Evolutionary conservation across 352 stramenopile genomes (phyloP).

Genomic region (Thalassiosira exigua): DNA sequence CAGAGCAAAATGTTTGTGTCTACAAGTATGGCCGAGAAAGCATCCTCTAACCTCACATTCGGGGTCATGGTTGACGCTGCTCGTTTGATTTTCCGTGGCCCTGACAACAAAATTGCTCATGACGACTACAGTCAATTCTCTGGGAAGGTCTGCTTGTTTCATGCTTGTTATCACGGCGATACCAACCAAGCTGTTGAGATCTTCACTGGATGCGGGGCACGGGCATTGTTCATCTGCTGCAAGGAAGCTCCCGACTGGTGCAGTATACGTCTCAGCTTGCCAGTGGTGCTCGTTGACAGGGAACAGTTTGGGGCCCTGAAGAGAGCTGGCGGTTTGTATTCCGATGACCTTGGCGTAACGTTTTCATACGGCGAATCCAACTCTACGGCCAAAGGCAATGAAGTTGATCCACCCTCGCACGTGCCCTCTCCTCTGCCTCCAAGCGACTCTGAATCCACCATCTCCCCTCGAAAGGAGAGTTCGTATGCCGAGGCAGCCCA

Average conservation of each 20-base stretch:
- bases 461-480: conserved; percentile 5
- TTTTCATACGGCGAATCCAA: conserved; percentile 11
- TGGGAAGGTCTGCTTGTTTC: conserved; percentile 40
- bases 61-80: conserved; percentile 10
- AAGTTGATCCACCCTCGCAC: no score
- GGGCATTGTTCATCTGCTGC: conserved; percentile 22
- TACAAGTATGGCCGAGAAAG: conserved; percentile 15
- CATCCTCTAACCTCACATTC: conserved; percentile 14
- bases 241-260: conserved; percentile 8
- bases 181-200: conserved; percentile 19
- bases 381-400: no score
- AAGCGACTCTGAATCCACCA: no score
- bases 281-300: conserved; percentile 11
- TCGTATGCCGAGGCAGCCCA: background rate
- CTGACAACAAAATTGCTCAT: conserved; percentile 7
- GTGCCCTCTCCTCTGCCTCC: no score
- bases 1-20: conserved; percentile 33
- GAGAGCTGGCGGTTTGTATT: conserved; percentile 14
- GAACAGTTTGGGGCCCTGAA: conserved; percentile 7
- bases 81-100: conserved; percentile 11
- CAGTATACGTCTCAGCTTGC: conserved; percentile 17
- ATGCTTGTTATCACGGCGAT: background rate
- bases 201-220: conserved; percentile 22
- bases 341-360: background rate
- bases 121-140: conserved; percentile 4